These are phyloP conservation scores for Arthromyces matolae DNA, from an alignment of 768 basidiomycete species.

Conservation along the genomic window DNA sequence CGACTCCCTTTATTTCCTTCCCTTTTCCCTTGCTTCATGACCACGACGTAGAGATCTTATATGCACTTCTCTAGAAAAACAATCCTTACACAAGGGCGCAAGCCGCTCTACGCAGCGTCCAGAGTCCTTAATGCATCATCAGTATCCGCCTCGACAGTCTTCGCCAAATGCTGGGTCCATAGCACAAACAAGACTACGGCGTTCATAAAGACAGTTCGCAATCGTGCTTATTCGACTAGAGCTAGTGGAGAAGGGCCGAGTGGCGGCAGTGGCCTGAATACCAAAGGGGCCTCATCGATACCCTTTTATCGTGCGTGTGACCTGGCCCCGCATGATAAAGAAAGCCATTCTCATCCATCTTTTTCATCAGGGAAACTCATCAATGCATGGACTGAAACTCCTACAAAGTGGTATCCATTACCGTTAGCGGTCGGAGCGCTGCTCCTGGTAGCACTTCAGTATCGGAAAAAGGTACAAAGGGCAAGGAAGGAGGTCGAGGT, in stretches of 20 bases:
- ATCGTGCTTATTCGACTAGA: constrained; percentile 37
- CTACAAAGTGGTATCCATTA: constrained; percentile 93
- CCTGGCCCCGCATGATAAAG: constrained; percentile 3
- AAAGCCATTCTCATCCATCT: background rate
- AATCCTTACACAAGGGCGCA: constrained; percentile 48
- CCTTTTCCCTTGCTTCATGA: constrained; percentile 7
- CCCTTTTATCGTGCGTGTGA: constrained; percentile 51
- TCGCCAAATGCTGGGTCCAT: constrained; percentile 50
- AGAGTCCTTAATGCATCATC: constrained; percentile 49
- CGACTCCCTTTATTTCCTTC: constrained; percentile 2
- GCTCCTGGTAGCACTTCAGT: constrained; percentile 78
- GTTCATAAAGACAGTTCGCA: constrained; percentile 42
- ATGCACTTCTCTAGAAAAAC: constrained; percentile 52
- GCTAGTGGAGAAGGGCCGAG: constrained; percentile 24
- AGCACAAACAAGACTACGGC: constrained; percentile 52
- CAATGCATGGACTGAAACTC: constrained; percentile 80
- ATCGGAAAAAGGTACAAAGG: constrained; percentile 52
- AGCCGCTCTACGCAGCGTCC: constrained; percentile 56
- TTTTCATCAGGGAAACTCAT: constrained; percentile 52
- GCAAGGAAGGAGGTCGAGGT: constrained; percentile 64
- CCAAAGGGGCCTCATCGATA: constrained; percentile 26
- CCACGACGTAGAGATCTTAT: constrained; percentile 11
- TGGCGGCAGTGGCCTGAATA: constrained; percentile 13
- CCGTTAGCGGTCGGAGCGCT: constrained; percentile 88
- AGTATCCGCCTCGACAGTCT: constrained; percentile 43